These are phyloP conservation scores for Arxiozyma telluris DNA, from an alignment of 1,139 yeast genomes.

Conservation along the genomic window DNA sequence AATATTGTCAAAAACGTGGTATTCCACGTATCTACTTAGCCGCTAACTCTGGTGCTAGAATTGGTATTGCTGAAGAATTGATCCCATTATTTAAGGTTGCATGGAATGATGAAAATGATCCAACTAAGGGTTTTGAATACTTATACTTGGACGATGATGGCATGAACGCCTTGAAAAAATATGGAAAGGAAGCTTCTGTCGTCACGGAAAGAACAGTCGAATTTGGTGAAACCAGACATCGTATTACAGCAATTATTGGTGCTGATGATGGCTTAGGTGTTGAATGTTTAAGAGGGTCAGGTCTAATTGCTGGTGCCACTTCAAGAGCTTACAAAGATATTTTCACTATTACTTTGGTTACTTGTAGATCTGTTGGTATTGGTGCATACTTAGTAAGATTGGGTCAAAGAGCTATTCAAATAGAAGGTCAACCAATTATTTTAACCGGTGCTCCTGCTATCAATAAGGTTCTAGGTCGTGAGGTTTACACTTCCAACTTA, in stretches of 20 bases:
- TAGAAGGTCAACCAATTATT: slow-evolving; percentile 97
- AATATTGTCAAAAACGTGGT: slow-evolving; percentile 80
- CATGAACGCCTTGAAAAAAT: slow-evolving; percentile 47
- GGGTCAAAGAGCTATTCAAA: slow-evolving; percentile 97
- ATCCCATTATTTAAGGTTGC: slow-evolving; percentile 83
- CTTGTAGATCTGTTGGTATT: slow-evolving; percentile 98
- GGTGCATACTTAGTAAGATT: slow-evolving; percentile 97
- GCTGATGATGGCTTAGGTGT: slow-evolving; percentile 96
- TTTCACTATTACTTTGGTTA: slow-evolving; percentile 89
- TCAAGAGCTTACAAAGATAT: slow-evolving; percentile 96
- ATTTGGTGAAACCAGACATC: slow-evolving; percentile 71
- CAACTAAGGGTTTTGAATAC: slow-evolving; percentile 83
- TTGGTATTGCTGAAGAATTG: slow-evolving; percentile 94
- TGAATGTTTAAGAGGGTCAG: slow-evolving; percentile 95
- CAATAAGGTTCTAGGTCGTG: slow-evolving; percentile 91
- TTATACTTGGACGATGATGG: slow-evolving; percentile 72
- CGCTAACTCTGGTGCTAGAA: slow-evolving; percentile 98
- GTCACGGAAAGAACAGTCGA: slow-evolving; percentile 75
- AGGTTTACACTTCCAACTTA: slow-evolving; percentile 90
- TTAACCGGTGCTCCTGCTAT: slow-evolving; percentile 99
- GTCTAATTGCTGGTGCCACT: slow-evolving; percentile 97
- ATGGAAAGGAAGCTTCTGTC: slow-evolving; percentile 54
- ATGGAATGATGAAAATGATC: slow-evolving; percentile 73
- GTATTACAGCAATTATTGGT: slow-evolving; percentile 81
- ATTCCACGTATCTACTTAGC: slow-evolving; percentile 91